Evolutionary conservation across 2,329 filamentous ascomycete genomes (phyloP), one percentile per base, ranked within the genome.

Genomic region (Eurotiales sp.): DNA sequence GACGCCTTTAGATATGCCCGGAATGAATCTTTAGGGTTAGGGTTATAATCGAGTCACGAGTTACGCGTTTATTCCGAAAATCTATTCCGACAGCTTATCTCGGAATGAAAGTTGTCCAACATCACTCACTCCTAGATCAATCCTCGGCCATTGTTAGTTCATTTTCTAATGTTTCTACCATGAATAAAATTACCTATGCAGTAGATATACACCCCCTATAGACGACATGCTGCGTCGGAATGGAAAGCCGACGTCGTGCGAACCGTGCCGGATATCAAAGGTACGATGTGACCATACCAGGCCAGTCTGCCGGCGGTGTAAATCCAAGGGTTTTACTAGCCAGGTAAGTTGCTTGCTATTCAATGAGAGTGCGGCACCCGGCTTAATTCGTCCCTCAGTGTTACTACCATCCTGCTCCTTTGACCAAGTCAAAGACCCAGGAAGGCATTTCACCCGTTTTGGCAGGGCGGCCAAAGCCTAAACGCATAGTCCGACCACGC

Each of bases 201-300:
- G n/a, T n/a, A n/a, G n/a, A n/a, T n/a, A n/a, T n/a, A n/a, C n/a
- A n/a, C n/a, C n/a, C n/a, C n/a, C n/a, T n/a, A n/a, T n/a, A n/a
- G n/a, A n/a, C n/a, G 19, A 21, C n/a, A 51, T 51, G 50, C 64
- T 65, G 12, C 66, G 67, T 40, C 63, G 62, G 37, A 70, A 70
- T 59, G 66, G 67, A n/a, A 59, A 63, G 27, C 55, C 64, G n/a
- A 64, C 66, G 41, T 70, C 66, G 6, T 71, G 67, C 46, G 65
- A 71, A 51, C 66, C 67, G 11, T 71, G 67, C 51, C 65, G 67
- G 27, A 63, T 65, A 51, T 61, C 66, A 15, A 70, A 71, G 51
- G 57, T 69, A 44, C 64, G 62, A 40, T 70, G 67, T 53, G 66
- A 68, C 45, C 67, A 70, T 54, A 60, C 58, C 7, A 58, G 59